Percentiles rank a stretch among this genome's conserved stretches.
These are phyloP conservation scores for Ceriops tagal DNA, from an alignment of 345 rosid species.

Conservation along the genomic window DNA sequence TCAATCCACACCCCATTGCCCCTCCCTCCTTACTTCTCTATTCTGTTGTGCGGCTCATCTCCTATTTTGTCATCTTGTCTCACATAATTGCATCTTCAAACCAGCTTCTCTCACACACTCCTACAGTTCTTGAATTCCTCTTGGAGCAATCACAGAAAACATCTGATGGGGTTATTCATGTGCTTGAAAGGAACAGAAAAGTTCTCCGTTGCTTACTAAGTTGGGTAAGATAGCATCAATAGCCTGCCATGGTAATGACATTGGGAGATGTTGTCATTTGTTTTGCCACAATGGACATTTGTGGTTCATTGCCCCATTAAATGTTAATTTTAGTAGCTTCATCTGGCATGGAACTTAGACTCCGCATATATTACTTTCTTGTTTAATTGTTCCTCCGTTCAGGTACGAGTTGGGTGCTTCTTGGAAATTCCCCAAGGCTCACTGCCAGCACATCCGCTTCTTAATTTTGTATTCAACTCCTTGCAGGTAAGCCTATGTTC, in stretches of 20 bases:
- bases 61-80: conserved; percentile 8
- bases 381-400: conserved; percentile 18
- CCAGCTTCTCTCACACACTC: conserved; percentile 79
- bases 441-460: conserved; percentile 75
- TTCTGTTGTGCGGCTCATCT: neutral
- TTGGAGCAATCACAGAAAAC: conserved; percentile 75
- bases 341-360: neutral
- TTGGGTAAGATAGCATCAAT: conserved; percentile 61
- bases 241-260: neutral
- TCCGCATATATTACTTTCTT: neutral
- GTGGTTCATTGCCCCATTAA: too few species aligned
- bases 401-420: conserved; percentile 97
- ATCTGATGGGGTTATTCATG: conserved; percentile 43
- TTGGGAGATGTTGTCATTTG: neutral
- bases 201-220: conserved; percentile 87
- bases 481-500: conserved; percentile 51
- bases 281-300: neutral
- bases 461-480: conserved; percentile 67
- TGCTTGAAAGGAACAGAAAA: conserved; percentile 63
- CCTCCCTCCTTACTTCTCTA: neutral
- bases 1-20: neutral
- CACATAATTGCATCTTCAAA: conserved; percentile 11
- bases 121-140: conserved; percentile 83
- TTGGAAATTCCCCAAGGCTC: conserved; percentile 77
- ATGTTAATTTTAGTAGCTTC: neutral